Conservation (phyloP, 202 grass and related monocot genomes). For the Schoenoplectus tabernaemontani region DNA sequence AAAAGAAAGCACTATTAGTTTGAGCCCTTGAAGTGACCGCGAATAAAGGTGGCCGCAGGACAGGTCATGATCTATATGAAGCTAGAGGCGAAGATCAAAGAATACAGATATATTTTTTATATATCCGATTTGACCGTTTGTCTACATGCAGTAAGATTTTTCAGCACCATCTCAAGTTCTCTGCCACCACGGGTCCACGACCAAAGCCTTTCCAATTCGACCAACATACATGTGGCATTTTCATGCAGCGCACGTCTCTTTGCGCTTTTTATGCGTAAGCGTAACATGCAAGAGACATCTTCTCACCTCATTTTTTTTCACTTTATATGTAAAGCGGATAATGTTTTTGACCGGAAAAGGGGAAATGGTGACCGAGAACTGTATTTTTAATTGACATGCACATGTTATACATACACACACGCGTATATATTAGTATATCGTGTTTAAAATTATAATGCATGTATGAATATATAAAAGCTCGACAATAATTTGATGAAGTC, state of each 20-base stretch:
- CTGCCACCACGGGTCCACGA: not conserved
- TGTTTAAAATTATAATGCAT: too few species aligned
- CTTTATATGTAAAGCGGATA: too few species aligned
- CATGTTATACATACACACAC: too few species aligned
- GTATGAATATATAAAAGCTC: too few species aligned
- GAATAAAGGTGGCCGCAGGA: slow-evolving; percentile 17
- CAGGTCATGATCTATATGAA: not conserved
- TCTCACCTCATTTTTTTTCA: too few species aligned
- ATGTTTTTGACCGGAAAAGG: too few species aligned
- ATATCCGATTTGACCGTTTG: slow-evolving; percentile 9
- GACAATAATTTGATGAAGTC: too few species aligned
- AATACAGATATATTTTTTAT: not conserved
- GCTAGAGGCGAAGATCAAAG: not conserved
- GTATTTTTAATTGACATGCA: too few species aligned
- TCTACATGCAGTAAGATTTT: slow-evolving; percentile 24
- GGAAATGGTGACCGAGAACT: too few species aligned
- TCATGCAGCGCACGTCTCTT: not conserved
- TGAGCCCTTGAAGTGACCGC: not conserved
- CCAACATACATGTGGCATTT: slow-evolving; percentile 1
- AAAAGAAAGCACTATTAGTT: not conserved
- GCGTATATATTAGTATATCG: too few species aligned
- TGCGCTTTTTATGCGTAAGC: slow-evolving; percentile 6
- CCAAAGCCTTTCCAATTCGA: not conserved
- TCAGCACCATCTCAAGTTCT: slow-evolving; percentile 19
- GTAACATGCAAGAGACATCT: slow-evolving; percentile 2